Evolutionary conservation across 1,284 basidiomycete genomes (phyloP).

Genomic region (Sporisorium exsertum): DNA sequence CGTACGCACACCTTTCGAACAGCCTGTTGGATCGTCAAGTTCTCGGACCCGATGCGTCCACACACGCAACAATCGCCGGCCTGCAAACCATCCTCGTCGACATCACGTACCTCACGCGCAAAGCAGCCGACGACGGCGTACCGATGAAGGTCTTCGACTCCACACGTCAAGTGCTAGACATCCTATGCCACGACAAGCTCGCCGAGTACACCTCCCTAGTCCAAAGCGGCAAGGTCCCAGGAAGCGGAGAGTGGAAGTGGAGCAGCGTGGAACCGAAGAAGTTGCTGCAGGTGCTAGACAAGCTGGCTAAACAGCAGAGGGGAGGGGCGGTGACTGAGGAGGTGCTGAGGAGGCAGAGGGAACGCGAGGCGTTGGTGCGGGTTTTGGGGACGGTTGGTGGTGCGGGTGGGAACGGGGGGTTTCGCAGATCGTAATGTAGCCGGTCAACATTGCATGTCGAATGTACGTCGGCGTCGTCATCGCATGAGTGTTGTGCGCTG

Average conservation of each 20-base stretch:
- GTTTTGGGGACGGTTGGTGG: background rate
- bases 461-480: background rate
- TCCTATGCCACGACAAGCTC: conserved; percentile 79
- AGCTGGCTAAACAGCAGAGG: conserved; percentile 9
- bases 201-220: conserved; percentile 78
- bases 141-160: conserved; percentile 10
- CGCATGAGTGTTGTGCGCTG: background rate
- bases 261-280: conserved; percentile 18
- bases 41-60: conserved; percentile 28
- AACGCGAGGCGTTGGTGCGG: conserved; percentile 8
- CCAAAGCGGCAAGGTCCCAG: conserved; percentile 15
- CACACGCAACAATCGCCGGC: conserved; percentile 20
- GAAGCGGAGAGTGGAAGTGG: conserved; percentile 13
- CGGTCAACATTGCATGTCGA: no score
- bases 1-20: conserved; percentile 84
- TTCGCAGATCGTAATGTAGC: background rate
- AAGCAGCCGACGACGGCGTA: conserved; percentile 33
- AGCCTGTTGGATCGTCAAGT: conserved; percentile 79
- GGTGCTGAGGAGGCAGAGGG: conserved; percentile 20
- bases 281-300: conserved; percentile 39
- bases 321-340: background rate
- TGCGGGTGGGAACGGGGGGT: background rate
- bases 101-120: conserved; percentile 44
- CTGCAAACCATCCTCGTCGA: conserved; percentile 39
- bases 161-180: conserved; percentile 77